A percentile compares a stretch with the other conserved stretches of the same genome.
These are phyloP conservation scores for Aspergillus jensenii DNA, from an alignment of 2,329 filamentous ascomycete species.

Conservation along the genomic window DNA sequence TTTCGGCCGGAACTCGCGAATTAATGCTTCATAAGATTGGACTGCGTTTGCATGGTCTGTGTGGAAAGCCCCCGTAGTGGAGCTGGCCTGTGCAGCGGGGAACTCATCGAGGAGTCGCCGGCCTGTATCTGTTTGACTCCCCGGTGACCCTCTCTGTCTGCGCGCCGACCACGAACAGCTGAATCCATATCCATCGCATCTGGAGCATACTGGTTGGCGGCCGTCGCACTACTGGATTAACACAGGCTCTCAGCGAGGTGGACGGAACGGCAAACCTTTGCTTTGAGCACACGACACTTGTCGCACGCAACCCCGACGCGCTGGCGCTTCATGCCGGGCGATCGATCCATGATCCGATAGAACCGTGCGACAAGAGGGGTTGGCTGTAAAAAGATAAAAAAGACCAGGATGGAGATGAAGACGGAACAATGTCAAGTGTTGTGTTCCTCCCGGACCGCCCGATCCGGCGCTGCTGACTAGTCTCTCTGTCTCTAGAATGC, in stretches of 20 bases:
- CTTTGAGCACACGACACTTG: slow-evolving; percentile 24
- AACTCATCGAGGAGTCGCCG: neutral
- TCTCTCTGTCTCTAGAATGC: neutral
- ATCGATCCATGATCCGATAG: neutral
- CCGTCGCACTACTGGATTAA: slow-evolving; percentile 27
- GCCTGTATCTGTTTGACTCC: neutral
- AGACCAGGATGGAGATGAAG: neutral
- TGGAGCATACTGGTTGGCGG: slow-evolving; percentile 25
- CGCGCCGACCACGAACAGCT: slow-evolving; percentile 23
- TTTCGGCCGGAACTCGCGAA: neutral
- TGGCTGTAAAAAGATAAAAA: neutral
- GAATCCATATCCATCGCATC: slow-evolving; percentile 31
- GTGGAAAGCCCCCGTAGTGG: neutral
- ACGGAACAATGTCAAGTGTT: neutral
- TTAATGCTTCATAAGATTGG: neutral
- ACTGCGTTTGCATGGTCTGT: neutral
- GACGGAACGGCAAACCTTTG: slow-evolving; percentile 18
- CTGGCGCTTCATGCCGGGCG: slow-evolving; percentile 50
- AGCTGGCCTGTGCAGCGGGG: neutral
- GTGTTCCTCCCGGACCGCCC: neutral
- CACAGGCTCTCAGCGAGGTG: neutral
- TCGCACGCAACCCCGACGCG: slow-evolving; percentile 25
- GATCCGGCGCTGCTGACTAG: neutral
- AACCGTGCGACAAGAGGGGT: neutral
- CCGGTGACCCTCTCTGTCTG: slow-evolving; percentile 3